phyloP scores from a whole-genome alignment of 805 yeast genomes.

The Nakazawaea wickerhamii region DNA sequence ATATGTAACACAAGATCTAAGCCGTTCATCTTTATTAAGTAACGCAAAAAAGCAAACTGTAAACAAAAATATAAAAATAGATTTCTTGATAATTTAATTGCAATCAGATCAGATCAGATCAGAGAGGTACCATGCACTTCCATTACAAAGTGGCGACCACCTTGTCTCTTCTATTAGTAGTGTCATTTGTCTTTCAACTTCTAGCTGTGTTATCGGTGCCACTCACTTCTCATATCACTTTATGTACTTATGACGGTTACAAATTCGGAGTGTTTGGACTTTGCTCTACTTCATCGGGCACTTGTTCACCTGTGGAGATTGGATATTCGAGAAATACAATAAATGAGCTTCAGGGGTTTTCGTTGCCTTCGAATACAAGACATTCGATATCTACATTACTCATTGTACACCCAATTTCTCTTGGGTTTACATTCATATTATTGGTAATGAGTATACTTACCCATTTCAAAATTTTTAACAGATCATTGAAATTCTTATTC shows the following conservation, averaged over 20 bases:
- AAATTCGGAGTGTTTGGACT: constrained; percentile 70
- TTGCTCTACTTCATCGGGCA: constrained; percentile 33
- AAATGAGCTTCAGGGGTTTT: constrained; percentile 31
- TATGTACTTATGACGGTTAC: constrained; percentile 45
- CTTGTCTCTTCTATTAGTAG: constrained; percentile 27
- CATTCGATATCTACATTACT: constrained; percentile 53
- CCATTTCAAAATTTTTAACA: constrained; percentile 27
- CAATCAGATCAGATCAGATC: background rate
- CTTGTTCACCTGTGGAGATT: constrained; percentile 36
- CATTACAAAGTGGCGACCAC: constrained; percentile 13
- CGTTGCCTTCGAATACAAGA: constrained; percentile 56
- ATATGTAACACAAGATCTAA: background rate
- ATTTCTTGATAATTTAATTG: background rate
- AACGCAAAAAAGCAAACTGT: background rate
- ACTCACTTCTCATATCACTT: constrained; percentile 38
- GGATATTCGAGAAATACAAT: constrained; percentile 36
- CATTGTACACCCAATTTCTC: constrained; percentile 63
- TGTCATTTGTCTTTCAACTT: constrained; percentile 54
- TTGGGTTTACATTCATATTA: constrained; percentile 46
- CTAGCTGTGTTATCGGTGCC: constrained; percentile 61
- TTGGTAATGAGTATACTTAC: constrained; percentile 35
- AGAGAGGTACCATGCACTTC: constrained; percentile 8
- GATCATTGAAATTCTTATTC: constrained; percentile 40
- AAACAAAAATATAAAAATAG: background rate
- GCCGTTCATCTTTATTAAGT: background rate